phyloP scores from a whole-genome alignment of 1,284 basidiomycete species.

The Cryptococcus sp. region DNA sequence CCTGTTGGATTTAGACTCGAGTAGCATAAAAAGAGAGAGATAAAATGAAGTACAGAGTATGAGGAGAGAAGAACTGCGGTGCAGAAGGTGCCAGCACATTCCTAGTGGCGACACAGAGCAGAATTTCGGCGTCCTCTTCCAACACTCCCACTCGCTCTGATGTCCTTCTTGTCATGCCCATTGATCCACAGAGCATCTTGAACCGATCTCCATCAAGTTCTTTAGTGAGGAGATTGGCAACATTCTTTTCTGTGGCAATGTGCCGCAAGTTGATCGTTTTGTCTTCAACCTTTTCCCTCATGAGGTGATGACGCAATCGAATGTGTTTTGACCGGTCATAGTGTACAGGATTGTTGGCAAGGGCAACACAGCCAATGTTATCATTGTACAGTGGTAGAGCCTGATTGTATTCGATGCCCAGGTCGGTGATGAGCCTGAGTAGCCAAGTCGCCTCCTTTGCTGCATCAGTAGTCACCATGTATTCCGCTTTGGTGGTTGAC shows the following conservation, averaged over 20 bases:
- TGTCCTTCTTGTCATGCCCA: background rate
- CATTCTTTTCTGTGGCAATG: slow-evolving; percentile 14
- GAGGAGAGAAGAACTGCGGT: no score
- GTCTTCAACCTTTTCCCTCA: slow-evolving; percentile 1
- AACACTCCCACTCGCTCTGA: background rate
- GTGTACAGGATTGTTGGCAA: slow-evolving; percentile 2
- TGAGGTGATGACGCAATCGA: background rate
- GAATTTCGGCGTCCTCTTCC: background rate
- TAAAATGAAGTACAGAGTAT: no score
- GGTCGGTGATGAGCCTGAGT: background rate
- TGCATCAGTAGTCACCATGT: background rate
- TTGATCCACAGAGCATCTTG: background rate
- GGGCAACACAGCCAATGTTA: background rate
- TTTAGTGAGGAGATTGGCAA: slow-evolving; percentile 16
- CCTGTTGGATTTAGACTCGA: no score
- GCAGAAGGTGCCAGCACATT: no score
- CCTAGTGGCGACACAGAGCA: no score
- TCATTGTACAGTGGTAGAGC: slow-evolving; percentile 3
- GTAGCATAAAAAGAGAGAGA: no score
- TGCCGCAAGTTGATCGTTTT: background rate
- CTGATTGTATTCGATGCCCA: background rate
- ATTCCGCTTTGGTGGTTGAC: background rate
- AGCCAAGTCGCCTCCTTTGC: background rate
- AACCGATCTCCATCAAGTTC: background rate
- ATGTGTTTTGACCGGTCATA: slow-evolving; percentile 4